phyloP scores from a whole-genome alignment of 495 filamentous ascomycete genomes.

The Apodospora peruviana region DNA sequence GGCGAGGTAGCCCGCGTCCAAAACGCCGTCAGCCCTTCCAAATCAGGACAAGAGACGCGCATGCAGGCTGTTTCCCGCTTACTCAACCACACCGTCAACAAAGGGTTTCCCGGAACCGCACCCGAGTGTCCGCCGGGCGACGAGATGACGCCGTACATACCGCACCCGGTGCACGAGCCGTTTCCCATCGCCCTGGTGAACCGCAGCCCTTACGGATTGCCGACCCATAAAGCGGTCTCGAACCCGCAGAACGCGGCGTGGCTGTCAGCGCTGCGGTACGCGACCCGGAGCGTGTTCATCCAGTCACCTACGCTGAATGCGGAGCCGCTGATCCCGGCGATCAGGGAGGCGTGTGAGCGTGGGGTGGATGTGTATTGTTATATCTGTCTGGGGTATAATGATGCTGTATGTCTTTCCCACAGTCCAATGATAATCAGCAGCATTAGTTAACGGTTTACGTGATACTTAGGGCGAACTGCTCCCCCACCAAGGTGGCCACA shows the following conservation, averaged over 20 bases:
- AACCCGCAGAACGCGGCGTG: constrained; percentile 70
- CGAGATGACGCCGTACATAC: constrained; percentile 59
- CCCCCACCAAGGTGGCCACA: constrained; percentile 69
- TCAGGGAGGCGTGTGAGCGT: constrained; percentile 57
- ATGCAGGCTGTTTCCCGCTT: constrained; percentile 55
- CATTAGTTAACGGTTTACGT: not conserved
- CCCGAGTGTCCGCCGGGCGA: constrained; percentile 45
- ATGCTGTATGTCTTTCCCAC: constrained; percentile 38
- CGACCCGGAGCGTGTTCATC: constrained; percentile 58
- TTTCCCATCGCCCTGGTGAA: constrained; percentile 69
- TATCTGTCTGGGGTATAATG: constrained; percentile 73
- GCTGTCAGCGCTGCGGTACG: constrained; percentile 62
- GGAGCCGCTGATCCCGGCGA: constrained; percentile 55
- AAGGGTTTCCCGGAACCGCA: constrained; percentile 44
- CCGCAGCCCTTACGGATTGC: constrained; percentile 58
- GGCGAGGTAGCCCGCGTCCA: constrained; percentile 58
- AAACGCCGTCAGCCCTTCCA: constrained; percentile 40
- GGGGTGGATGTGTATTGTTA: constrained; percentile 64
- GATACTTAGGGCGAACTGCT: constrained; percentile 57
- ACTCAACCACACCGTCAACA: constrained; percentile 58
- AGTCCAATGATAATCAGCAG: not conserved
- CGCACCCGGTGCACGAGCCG: constrained; percentile 45
- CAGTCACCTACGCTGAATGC: constrained; percentile 75
- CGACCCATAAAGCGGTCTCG: constrained; percentile 51
- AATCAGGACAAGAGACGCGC: constrained; percentile 42